Evolutionary conservation across 352 stramenopile species (phyloP), one percentile per base, ranked within the genome.

Genomic region (Stramenopiles sp.): DNA sequence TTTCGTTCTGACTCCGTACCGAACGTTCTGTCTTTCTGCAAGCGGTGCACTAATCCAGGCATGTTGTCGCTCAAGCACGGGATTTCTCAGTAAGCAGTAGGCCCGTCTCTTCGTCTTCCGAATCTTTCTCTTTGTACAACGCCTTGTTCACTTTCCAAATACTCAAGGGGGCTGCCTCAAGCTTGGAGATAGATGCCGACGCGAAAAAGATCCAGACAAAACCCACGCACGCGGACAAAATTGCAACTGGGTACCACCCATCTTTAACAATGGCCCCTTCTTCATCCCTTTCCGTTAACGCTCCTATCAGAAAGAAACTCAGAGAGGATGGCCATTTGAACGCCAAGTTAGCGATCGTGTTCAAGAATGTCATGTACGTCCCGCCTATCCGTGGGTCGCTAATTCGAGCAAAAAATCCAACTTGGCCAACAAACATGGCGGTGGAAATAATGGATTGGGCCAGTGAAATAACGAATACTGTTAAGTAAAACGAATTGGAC

Each of bases 351-450:
- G 91, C 91, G 77, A 98, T 88, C 1, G 95, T 99, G 80, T 99
- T 99, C 53, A 99, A 85, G 73, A 98, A 91, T 34, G 95, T 99
- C 95, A 99, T 99, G 85, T 99, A 99, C 25, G 89, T 97, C 73
- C 95, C 95, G 68, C 95, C 95, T 80, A 99, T 98, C 6, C 87
- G 88, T 12, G 93, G 92, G 80, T 99, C 95, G 48, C 94, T 96
- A 75, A 98, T 90, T 49, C 88, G 84, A 69, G 94, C 93, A 79
- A 97, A 99, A 80, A 99, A 99, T 1, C 90, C 93, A 95, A 99
- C 98, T 85, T 98, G 89, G 0, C 85, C 77, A 78, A 82, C 85
- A 71, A 84, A 84, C 30, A 83, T 83, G 43, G 83, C 43, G 25
- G 43, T 63, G 43, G 43, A 12, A 18, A 63, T 63, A 25, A 63